Evolutionary conservation across 257 asterid species (phyloP).

Genomic region (Gentiana macrophylla): DNA sequence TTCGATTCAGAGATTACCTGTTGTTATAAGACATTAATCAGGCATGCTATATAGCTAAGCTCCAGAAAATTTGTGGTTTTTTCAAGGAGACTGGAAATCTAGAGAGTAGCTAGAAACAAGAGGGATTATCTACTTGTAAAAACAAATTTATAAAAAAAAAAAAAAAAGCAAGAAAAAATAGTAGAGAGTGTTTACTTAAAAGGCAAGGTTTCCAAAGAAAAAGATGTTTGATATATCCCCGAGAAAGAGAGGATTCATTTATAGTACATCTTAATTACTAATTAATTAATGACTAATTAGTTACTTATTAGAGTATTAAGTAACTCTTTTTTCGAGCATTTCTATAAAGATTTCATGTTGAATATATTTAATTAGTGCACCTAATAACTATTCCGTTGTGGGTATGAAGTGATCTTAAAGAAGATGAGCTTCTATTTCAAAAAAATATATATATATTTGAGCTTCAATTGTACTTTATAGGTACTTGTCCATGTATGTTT

Average conservation of each 20-base stretch:
- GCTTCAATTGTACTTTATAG: no score
- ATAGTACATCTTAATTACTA: constrained; percentile 7
- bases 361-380: constrained; percentile 8
- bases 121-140: background rate
- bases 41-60: constrained; percentile 54
- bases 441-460: no score
- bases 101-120: constrained; percentile 2
- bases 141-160: constrained; percentile 10
- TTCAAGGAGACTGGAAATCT: constrained; percentile 12
- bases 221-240: constrained; percentile 28
- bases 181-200: constrained; percentile 58
- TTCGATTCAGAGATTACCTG: constrained; percentile 43
- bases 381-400: constrained; percentile 5
- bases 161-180: constrained; percentile 14
- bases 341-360: background rate
- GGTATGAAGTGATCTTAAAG: constrained; percentile 6
- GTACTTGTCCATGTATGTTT: constrained; percentile 3
- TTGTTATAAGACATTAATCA: constrained; percentile 92
- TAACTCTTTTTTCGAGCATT: no score
- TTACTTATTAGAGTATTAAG: constrained; percentile 3
- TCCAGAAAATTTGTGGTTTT: constrained; percentile 11
- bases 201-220: constrained; percentile 59
- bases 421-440: background rate
- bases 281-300: constrained; percentile 35
- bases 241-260: no score